Evolutionary conservation across 2,329 filamentous ascomycete genomes (phyloP).

Genomic region (Fusarium metavorans): DNA sequence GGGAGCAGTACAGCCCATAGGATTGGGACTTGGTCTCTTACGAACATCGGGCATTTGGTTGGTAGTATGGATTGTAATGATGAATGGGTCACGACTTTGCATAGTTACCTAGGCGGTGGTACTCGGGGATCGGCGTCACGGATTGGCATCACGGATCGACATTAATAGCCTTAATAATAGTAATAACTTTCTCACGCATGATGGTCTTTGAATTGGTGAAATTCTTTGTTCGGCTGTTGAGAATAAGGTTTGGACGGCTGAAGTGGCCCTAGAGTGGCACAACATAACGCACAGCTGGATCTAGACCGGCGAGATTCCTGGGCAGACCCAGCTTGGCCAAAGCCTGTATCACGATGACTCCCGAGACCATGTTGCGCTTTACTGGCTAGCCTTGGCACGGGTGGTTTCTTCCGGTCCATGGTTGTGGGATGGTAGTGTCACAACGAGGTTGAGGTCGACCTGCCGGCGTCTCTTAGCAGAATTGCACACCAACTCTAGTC

Average conservation of each 20-base stretch:
- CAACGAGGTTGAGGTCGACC: background rate
- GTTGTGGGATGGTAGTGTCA: background rate
- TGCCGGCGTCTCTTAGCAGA: background rate
- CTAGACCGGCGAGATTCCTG: slow-evolving; percentile 14
- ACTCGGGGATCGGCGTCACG: slow-evolving; percentile 13
- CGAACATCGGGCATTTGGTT: background rate
- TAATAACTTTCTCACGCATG: slow-evolving; percentile 15
- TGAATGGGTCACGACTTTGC: slow-evolving; percentile 28
- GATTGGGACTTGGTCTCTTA: background rate
- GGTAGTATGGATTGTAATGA: slow-evolving; percentile 26
- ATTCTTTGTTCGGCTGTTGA: background rate
- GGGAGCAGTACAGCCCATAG: slow-evolving; percentile 41
- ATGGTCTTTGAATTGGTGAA: background rate
- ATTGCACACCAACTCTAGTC: background rate
- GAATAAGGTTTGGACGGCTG: background rate
- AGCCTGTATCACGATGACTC: slow-evolving; percentile 7
- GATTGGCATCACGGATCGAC: slow-evolving; percentile 4
- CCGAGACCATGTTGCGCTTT: background rate
- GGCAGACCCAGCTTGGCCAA: slow-evolving; percentile 7
- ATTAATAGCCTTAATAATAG: slow-evolving; percentile 30
- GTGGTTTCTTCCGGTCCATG: background rate
- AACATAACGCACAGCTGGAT: background rate
- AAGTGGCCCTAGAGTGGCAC: slow-evolving; percentile 17
- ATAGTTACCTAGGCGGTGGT: slow-evolving; percentile 14
- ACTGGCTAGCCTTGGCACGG: background rate